Evolutionary conservation across 2,329 filamentous ascomycete species (phyloP), one percentile per base, ranked within the genome.

Genomic region (Phaeosphaeriaceae sp.): DNA sequence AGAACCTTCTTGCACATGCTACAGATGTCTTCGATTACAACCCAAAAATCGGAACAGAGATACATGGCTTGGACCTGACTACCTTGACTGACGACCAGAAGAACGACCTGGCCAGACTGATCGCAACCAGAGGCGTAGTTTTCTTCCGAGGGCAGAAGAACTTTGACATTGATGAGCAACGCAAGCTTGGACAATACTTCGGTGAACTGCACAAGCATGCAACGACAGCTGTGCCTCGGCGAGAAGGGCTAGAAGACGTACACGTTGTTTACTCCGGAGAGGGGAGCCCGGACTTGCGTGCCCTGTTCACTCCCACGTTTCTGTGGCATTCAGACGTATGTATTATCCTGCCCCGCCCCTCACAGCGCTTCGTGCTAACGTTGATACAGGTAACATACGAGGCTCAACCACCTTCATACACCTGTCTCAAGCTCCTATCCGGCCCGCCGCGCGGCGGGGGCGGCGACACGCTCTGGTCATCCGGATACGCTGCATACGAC

Each of bases 401-500:
- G 68, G 65, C 84, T 7, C 84, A 86, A 69, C 84, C 85, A 19
- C 84, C 84, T 9, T 85, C 84, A 2, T 86, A 86, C 69, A 86
- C 84, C 10, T 83, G 80, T 1, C 75, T 87, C 20, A 86, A 85
- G 66, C 73, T 87, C 2, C 77, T 86, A 7, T 78, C 79, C 1
- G 83, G 83, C 1, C 85, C 85, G 36, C 82, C 84, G 7, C 78
- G 79, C 7, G 85, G 85, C 24, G 85, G 82, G 11, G 85, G 85
- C 21, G 84, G 84, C 36, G 84, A 86, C 62, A 86, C 84, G 0
- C 79, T 86, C 42, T 86, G 84, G 84, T 82, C 84, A 1, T 85
- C 82, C 0, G 83, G 85, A 64, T 87, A 87, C 62, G 85, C 84
- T 7, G 82, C 84, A 31, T 88, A 87, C 61, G 85, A 87, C 61